These are phyloP conservation scores for Miamiensis avidus DNA, from an alignment of 169 alveolate species.

Conservation along the genomic window DNA sequence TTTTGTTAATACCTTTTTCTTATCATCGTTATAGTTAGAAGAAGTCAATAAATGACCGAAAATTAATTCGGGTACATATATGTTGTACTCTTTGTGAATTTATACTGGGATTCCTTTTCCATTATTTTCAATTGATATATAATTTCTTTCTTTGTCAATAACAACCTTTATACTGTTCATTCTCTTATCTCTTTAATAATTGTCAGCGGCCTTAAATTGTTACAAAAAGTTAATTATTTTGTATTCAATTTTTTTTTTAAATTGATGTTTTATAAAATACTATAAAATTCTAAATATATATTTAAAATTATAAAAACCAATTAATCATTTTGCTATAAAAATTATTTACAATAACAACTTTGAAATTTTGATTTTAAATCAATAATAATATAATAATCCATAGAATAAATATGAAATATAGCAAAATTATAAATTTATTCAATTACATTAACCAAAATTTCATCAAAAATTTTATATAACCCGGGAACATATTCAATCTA, in stretches of 20 bases:
- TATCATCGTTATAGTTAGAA: constrained; percentile 98
- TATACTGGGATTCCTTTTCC: constrained; percentile 94
- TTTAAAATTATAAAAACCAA: no score
- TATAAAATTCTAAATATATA: no score
- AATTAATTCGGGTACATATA: constrained; percentile 98
- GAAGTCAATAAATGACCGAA: constrained; percentile 99
- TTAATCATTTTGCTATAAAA: no score
- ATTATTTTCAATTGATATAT: constrained; percentile 84
- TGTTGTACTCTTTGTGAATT: constrained; percentile 96
- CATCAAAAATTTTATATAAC: constrained; percentile 98
- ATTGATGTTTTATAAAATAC: no score
- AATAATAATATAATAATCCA: no score
- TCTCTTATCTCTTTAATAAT: constrained; percentile 64
- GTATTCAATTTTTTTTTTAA: no score
- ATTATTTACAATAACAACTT: no score
- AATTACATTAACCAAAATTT: constrained; percentile 96
- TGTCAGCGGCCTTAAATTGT: constrained; percentile 93
- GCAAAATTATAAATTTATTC: no score
- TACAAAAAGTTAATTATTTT: no score
- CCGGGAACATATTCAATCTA: constrained; percentile 95
- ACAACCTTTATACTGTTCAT: constrained; percentile 80
- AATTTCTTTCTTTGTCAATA: constrained; percentile 63
- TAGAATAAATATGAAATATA: no score
- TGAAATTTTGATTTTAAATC: no score
- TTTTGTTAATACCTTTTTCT: constrained; percentile 93